A percentile compares a stretch with the other conserved stretches of the same genome.
Evolutionary conservation across 2,329 filamentous ascomycete species (phyloP).

Genomic region (Calycina herbarum): DNA sequence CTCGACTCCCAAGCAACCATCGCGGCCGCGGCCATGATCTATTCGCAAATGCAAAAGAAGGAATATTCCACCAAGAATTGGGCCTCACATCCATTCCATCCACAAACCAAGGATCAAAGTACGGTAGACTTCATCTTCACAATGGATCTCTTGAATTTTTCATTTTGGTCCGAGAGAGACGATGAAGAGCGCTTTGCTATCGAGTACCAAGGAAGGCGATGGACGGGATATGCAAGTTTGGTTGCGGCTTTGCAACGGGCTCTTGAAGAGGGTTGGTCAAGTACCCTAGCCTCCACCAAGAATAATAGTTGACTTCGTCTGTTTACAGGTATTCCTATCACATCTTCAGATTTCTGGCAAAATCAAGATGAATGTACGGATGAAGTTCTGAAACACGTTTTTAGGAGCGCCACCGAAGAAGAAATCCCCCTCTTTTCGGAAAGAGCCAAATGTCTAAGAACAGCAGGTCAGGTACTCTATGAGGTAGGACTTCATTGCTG

Average conservation of each 20-base stretch:
- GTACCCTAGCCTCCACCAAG: background rate
- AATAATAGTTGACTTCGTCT: slow-evolving; percentile 22
- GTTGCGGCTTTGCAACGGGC: slow-evolving; percentile 85
- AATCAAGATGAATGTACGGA: slow-evolving; percentile 74
- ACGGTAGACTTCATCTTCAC: slow-evolving; percentile 93
- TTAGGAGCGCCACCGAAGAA: slow-evolving; percentile 83
- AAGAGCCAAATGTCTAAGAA: slow-evolving; percentile 74
- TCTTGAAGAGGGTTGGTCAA: slow-evolving; percentile 72
- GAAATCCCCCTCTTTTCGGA: slow-evolving; percentile 82
- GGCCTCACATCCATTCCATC: slow-evolving; percentile 87
- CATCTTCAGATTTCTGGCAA: slow-evolving; percentile 83
- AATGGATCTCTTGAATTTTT: slow-evolving; percentile 96
- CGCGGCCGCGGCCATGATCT: slow-evolving; percentile 76
- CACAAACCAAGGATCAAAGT: slow-evolving; percentile 73
- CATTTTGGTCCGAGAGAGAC: slow-evolving; percentile 80
- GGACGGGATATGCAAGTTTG: slow-evolving; percentile 95
- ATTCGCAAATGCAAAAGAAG: slow-evolving; percentile 78
- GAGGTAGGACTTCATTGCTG: slow-evolving; percentile 53
- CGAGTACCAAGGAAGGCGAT: slow-evolving; percentile 75
- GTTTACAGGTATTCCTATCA: slow-evolving; percentile 75
- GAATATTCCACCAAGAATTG: slow-evolving; percentile 82
- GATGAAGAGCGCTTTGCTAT: slow-evolving; percentile 75
- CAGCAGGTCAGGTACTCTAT: slow-evolving; percentile 78
- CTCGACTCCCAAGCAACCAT: slow-evolving; percentile 82
- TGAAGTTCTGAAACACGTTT: slow-evolving; percentile 72